Evolutionary conservation across 768 basidiomycete genomes (phyloP), one percentile per base, ranked within the genome.

Genomic region (Xerocomellus dryophilus): DNA sequence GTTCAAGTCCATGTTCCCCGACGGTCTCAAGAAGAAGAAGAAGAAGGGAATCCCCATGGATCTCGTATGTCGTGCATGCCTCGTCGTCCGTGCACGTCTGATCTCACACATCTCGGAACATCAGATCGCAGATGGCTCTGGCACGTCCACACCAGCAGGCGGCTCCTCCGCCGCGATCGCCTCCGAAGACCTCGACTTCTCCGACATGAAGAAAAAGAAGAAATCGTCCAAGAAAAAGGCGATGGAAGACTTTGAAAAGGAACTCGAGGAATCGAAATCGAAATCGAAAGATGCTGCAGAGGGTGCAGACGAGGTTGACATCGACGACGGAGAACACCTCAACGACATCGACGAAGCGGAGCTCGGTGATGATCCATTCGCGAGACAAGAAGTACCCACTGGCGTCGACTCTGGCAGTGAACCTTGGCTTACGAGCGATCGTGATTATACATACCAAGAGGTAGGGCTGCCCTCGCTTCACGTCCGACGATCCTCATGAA

Each of bases 151-250:
- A 14, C 83, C 86, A 17, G 72, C 71, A 3, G 60, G 61, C 23
- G 55, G 54, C 17, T 18, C 64, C 15, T 29, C 81, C 6, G 89
- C 64, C 42, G 62, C 60, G 12, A 56, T 78, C 52, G 77, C 77
- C 5, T 76, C 81, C 11, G 92, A 89, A 57, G 94, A 94, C 62
- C 79, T 95, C 54, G 91, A 93, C 74, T 98, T 98, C 70, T 92
- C 90, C 7, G 96, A 98, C 68, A 79, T 98, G 71, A 97, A 98
- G 78, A 96, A 94, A 80, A 95, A 95, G 78, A 95, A 93, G 75
- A 94, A 94, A 67, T 74, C 80, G 56, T 86, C 86, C 75, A 96
- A 95, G 77, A 98, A 96, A 75, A 82, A 87, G 18, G 84, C 90
- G 2, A 85, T 96, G 63, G 93, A 96, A 67, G 94, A 91, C 1